Base-by-base conservation (phyloP, 179 eudicot species). In the Corrigiola litoralis region DNA sequence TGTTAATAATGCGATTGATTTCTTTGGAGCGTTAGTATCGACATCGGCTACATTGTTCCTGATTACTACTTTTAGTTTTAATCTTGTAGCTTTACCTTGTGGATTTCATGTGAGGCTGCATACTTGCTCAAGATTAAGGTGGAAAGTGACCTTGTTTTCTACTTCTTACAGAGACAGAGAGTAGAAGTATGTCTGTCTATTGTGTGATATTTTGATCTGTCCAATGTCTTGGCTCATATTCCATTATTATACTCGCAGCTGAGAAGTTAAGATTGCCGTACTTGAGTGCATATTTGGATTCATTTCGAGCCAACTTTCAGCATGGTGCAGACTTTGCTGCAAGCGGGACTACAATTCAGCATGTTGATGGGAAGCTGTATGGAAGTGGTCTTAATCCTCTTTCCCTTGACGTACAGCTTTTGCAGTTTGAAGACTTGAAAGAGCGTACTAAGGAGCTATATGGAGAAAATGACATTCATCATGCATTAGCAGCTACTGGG, bases 241-340 rank as follows among this genome's bases (percentile, higher is more conserved):
- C 29, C 53, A 20, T 24, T 25, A 20, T 14, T 34, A 36, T 51
- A 13, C 63, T 54, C 74, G 73, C 82, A 86, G 92, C 87, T 48
- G 78, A 86, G 51, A 74, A 74, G 58, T 60, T 86, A 75, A 79
- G 79, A 31, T 45, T 84, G 24, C 83, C 86, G 21, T 74, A 75
- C 60, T 59, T 86, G 75, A 84, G 79, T 57, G 82, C 92, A 18
- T 86, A 75, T 54, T 62, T 86, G 70, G 81, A 86, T 65, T 71
- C 88, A 58, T 59, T 86, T 27, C 84, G 77, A 51, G 61, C 85
- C 29, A 80, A 82, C 73, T 84, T 81, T 61, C 68, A 67, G 52
- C 86, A 84, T 40, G 88, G 92, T 9, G 88, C 92, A 18, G 80
- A 84, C 60, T 86, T 86, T 68, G 88, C 92, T 60, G 81, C 79